These are phyloP conservation scores for Teunomyces funiuensis DNA, from an alignment of 805 yeast genomes.

Conservation along the genomic window DNA sequence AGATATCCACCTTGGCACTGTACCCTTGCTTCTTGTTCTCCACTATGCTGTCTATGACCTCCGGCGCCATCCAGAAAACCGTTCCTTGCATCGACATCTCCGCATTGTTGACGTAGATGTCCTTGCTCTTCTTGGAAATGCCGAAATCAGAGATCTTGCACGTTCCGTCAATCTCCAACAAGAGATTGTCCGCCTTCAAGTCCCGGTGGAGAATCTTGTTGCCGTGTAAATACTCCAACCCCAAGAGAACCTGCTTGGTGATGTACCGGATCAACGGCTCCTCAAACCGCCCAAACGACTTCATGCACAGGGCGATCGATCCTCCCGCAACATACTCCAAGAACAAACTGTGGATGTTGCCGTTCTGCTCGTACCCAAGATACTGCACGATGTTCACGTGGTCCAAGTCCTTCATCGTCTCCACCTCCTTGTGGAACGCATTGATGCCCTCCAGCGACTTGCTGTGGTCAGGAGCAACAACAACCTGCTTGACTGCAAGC, in stretches of 20 bases:
- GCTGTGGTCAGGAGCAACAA: conserved; percentile 44
- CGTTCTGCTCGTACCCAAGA: conserved; percentile 82
- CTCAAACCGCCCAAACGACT: conserved; percentile 82
- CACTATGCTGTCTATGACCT: conserved; percentile 82
- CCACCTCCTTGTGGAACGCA: conserved; percentile 86
- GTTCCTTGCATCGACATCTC: conserved; percentile 99
- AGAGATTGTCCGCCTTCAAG: conserved; percentile 87
- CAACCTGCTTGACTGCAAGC: conserved; percentile 97
- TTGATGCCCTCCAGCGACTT: conserved; percentile 52
- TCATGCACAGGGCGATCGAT: conserved; percentile 81
- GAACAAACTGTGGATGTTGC: conserved; percentile 77
- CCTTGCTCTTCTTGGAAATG: conserved; percentile 72
- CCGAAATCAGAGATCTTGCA: conserved; percentile 97
- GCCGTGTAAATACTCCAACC: conserved; percentile 83
- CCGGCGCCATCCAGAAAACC: conserved; percentile 99
- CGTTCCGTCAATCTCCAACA: conserved; percentile 87
- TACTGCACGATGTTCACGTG: conserved; percentile 95
- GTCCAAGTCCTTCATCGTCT: conserved; percentile 89
- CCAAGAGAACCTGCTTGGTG: conserved; percentile 77
- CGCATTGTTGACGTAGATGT: conserved; percentile 86
- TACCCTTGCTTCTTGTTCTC: conserved; percentile 82
- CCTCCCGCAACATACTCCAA: conserved; percentile 98
- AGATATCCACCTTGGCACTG: conserved; percentile 95
- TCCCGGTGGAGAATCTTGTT: conserved; percentile 90
- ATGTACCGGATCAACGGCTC: conserved; percentile 71